A percentile compares a stretch with the other conserved stretches of the same genome.
Conservation (phyloP, 208 protist species). For the Acanthamoeba triangularis region DNA sequence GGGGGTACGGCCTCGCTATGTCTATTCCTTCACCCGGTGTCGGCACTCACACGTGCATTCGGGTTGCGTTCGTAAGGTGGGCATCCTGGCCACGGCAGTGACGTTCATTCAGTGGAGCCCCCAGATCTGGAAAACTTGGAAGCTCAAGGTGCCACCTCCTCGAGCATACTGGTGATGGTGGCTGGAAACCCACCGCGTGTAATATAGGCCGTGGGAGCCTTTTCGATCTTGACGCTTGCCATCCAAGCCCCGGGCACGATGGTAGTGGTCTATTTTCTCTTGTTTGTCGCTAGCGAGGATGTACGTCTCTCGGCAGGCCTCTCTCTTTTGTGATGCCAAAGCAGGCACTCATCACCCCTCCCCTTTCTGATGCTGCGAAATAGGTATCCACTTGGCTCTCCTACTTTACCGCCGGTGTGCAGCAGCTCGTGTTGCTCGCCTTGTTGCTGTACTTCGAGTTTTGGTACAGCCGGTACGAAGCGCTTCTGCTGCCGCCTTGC, state of each 20-base stretch:
- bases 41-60: background rate
- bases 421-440: background rate
- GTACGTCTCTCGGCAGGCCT: background rate
- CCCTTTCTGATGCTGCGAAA: background rate
- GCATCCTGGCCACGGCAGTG: constrained; percentile 14
- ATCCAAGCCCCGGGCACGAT: constrained; percentile 32
- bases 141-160: background rate
- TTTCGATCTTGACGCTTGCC: constrained; percentile 13
- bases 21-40: background rate
- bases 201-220: background rate
- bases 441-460: constrained; percentile 6
- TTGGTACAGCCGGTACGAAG: constrained; percentile 11
- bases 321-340: background rate
- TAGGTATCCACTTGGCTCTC: constrained; percentile 24
- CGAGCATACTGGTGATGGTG: background rate
- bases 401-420: constrained; percentile 7
- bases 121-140: constrained; percentile 24
- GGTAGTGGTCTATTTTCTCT: background rate
- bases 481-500: background rate
- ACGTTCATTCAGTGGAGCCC: constrained; percentile 40
- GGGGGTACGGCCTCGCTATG: background rate
- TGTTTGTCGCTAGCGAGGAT: constrained; percentile 8
- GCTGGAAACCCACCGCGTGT: too few relatives aligned
- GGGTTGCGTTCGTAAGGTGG: background rate
- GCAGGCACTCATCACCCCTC: background rate